phyloP scores from a whole-genome alignment of 2,329 filamentous ascomycete genomes.

The Biscogniauxia sp. region DNA sequence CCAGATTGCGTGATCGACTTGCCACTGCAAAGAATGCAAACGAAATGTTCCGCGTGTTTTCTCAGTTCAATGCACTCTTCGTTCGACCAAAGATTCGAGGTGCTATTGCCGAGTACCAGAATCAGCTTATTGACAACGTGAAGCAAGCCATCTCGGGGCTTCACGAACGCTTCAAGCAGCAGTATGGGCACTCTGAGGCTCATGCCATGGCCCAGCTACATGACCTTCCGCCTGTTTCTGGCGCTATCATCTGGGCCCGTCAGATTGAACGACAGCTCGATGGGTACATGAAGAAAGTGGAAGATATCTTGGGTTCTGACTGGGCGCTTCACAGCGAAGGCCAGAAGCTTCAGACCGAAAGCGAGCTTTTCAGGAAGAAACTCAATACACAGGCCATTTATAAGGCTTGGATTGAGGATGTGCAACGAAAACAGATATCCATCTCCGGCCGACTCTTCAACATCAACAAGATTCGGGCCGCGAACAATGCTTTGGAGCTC shows the following conservation, averaged over 20 bases:
- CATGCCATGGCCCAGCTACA: constrained; percentile 97
- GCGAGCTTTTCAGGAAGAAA: constrained; percentile 92
- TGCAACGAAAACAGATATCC: constrained; percentile 81
- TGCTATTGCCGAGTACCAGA: constrained; percentile 96
- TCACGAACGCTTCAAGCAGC: constrained; percentile 97
- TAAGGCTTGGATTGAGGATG: constrained; percentile 91
- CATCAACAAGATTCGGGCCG: constrained; percentile 83
- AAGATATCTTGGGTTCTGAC: constrained; percentile 90
- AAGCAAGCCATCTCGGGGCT: constrained; percentile 91
- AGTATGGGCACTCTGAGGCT: constrained; percentile 96
- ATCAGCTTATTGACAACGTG: constrained; percentile 95
- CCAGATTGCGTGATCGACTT: constrained; percentile 83
- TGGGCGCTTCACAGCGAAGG: constrained; percentile 95
- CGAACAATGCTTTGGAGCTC: constrained; percentile 83
- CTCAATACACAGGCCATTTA: constrained; percentile 92
- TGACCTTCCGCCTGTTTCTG: constrained; percentile 91
- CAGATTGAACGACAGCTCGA: constrained; percentile 96
- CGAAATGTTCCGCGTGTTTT: constrained; percentile 99
- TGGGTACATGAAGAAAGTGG: constrained; percentile 98
- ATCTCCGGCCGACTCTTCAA: constrained; percentile 92
- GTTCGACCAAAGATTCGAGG: constrained; percentile 98
- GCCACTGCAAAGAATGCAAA: constrained; percentile 96
- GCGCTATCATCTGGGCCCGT: constrained; percentile 94
- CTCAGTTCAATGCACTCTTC: constrained; percentile 98
- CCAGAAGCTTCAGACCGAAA: constrained; percentile 88